Conservation (phyloP, 768 basidiomycete species). For the Phaeotremella skinneri region DNA sequence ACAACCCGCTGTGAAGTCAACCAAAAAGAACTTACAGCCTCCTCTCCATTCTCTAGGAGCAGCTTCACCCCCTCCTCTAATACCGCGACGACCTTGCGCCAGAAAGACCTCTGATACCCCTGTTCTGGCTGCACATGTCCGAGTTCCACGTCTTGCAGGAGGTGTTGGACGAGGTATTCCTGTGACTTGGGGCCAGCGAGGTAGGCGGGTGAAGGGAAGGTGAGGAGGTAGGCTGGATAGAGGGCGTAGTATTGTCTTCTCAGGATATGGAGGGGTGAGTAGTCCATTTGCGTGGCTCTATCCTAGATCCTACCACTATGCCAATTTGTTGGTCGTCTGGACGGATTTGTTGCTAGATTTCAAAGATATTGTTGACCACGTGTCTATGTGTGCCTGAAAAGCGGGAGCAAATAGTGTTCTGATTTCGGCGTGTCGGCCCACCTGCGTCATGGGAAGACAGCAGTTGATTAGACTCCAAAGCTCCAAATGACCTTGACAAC, state of each 20-base stretch:
- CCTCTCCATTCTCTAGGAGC: constrained; percentile 14
- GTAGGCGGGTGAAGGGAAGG: constrained; percentile 7
- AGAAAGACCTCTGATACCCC: constrained; percentile 28
- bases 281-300: too few species aligned
- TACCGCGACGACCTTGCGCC: constrained; percentile 22
- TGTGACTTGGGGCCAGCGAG: constrained; percentile 11
- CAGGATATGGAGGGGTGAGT: constrained; percentile 21
- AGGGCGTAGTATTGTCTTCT: constrained; percentile 38
- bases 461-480: too few species aligned
- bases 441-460: too few species aligned
- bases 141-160: constrained; percentile 16
- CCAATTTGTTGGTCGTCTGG: too few species aligned
- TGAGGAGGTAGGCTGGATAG: constrained; percentile 30
- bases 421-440: too few species aligned
- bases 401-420: too few species aligned
- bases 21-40: constrained; percentile 8
- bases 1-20: background rate
- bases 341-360: too few species aligned
- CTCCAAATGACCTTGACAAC: too few species aligned
- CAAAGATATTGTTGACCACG: too few species aligned
- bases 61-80: constrained; percentile 28
- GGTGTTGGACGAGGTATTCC: constrained; percentile 17
- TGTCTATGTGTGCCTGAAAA: too few species aligned
- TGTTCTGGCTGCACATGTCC: constrained; percentile 12
- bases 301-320: too few species aligned